Conservation (phyloP, 169 alveolate genomes). For the Sarcocystis neurona region DNA sequence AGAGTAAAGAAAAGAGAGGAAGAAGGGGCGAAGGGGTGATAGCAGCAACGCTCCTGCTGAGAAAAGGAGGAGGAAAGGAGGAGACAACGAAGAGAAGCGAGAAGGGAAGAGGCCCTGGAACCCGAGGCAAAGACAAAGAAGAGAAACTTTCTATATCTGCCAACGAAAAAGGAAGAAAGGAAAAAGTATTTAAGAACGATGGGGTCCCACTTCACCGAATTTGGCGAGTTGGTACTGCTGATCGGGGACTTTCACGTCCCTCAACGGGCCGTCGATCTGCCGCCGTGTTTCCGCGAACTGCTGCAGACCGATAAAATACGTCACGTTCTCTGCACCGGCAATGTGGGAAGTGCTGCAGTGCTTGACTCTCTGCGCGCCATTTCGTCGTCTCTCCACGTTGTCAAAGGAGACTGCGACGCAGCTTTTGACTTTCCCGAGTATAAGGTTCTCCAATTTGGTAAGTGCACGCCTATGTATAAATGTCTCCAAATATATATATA, state of each 20-base stretch:
- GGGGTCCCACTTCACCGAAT: slow-evolving; percentile 66
- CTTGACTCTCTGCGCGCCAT: slow-evolving; percentile 87
- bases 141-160: too few species aligned
- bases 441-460: slow-evolving; percentile 81
- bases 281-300: slow-evolving; percentile 89
- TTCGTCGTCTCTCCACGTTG: slow-evolving; percentile 86
- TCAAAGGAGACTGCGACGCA: slow-evolving; percentile 90
- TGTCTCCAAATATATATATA: too few species aligned
- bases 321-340: slow-evolving; percentile 86
- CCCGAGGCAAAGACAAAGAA: too few species aligned
- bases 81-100: too few species aligned
- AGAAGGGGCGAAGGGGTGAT: too few species aligned
- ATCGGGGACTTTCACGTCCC: slow-evolving; percentile 93
- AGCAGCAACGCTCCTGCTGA: too few species aligned
- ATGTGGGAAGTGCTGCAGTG: slow-evolving; percentile 84
- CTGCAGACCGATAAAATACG: slow-evolving; percentile 82
- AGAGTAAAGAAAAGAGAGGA: too few species aligned
- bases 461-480: too few species aligned
- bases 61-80: too few species aligned
- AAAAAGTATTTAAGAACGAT: too few species aligned
- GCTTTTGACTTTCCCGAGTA: slow-evolving; percentile 81
- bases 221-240: slow-evolving; percentile 81
- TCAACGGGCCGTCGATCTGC: slow-evolving; percentile 87
- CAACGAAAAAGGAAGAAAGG: too few species aligned
- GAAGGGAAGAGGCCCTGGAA: too few species aligned